phyloP scores from a whole-genome alignment of 192 early-diverging fungal genomes.

The Bifiguratus adelaidae region DNA sequence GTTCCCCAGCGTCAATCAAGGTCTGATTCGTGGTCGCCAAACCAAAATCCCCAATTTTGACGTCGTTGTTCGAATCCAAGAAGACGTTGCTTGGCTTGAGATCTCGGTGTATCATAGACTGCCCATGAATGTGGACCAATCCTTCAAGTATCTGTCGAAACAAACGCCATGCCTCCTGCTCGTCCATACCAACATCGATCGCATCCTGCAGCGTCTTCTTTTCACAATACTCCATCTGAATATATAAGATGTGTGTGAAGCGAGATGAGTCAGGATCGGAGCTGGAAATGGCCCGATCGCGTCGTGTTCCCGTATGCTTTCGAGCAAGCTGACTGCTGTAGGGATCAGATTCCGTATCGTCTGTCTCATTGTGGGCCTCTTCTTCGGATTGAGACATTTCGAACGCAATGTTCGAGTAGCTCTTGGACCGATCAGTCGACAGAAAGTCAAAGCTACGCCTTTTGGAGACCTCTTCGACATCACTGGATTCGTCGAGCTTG shows the following conservation, averaged over 20 bases:
- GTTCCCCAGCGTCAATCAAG: constrained; percentile 9
- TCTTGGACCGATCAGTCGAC: constrained; percentile 18
- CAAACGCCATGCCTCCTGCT: constrained; percentile 69
- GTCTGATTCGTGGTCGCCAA: constrained; percentile 45
- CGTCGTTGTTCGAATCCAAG: constrained; percentile 48
- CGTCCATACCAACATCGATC: constrained; percentile 67
- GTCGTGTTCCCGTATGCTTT: constrained; percentile 2
- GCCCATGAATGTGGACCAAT: constrained; percentile 77
- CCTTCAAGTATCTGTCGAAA: constrained; percentile 90
- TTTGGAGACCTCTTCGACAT: too few species aligned
- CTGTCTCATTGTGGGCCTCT: constrained; percentile 31
- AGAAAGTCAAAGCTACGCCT: constrained; percentile 42
- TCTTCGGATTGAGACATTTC: constrained; percentile 18
- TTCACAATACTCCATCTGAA: constrained; percentile 99
- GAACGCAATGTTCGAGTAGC: constrained; percentile 17
- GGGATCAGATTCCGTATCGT: constrained; percentile 13
- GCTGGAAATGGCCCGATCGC: constrained; percentile 4
- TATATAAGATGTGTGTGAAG: constrained; percentile 61
- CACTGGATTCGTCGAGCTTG: constrained; percentile 23
- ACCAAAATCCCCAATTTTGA: constrained; percentile 69
- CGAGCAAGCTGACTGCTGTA: constrained; percentile 16
- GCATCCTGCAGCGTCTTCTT: constrained; percentile 80
- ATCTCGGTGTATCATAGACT: constrained; percentile 85
- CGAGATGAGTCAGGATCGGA: constrained; percentile 5
- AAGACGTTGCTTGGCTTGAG: constrained; percentile 84